A percentile compares a stretch with the other conserved stretches of the same genome.
phyloP scores from a whole-genome alignment of 768 basidiomycete genomes.

The Suillus spraguei region DNA sequence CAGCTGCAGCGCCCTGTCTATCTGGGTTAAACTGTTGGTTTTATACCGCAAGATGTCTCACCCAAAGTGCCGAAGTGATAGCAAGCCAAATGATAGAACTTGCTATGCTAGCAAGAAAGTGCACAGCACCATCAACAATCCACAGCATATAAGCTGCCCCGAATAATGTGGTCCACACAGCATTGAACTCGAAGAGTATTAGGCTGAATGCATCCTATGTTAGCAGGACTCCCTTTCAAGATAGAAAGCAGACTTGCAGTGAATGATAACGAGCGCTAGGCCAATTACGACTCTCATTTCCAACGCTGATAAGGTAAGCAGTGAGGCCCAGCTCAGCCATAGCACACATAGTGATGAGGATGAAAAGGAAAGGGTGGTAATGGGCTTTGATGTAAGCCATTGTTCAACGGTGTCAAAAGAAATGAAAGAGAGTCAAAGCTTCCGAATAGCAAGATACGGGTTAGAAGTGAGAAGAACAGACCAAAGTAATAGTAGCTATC shows the following conservation, averaged over 20 bases:
- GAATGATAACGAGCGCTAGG: constrained; percentile 64
- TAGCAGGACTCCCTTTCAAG: constrained; percentile 10
- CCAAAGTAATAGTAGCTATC: constrained; percentile 21
- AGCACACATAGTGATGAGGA: constrained; percentile 65
- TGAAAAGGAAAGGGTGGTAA: constrained; percentile 64
- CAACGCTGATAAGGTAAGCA: constrained; percentile 70
- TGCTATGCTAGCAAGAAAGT: constrained; percentile 74
- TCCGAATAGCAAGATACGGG: constrained; percentile 5
- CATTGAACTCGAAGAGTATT: constrained; percentile 62
- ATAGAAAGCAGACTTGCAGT: constrained; percentile 44
- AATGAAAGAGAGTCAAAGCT: constrained; percentile 12
- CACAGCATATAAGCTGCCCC: constrained; percentile 70
- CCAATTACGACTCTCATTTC: constrained; percentile 65
- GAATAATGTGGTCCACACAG: constrained; percentile 78
- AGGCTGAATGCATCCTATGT: constrained; percentile 38
- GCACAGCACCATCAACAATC: constrained; percentile 65
- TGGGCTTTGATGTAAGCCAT: constrained; percentile 51
- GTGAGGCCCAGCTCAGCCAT: constrained; percentile 77
- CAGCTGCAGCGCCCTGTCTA: constrained; percentile 64
- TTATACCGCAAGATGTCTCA: constrained; percentile 29
- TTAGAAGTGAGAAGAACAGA: constrained; percentile 1
- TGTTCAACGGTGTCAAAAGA: constrained; percentile 17
- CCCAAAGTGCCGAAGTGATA: constrained; percentile 69
- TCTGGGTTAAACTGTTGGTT: constrained; percentile 6
- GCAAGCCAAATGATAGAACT: constrained; percentile 77